Evolutionary conservation across 345 rosid genomes (phyloP), one percentile per base, ranked within the genome.

Genomic region (Lepidium africanum): DNA sequence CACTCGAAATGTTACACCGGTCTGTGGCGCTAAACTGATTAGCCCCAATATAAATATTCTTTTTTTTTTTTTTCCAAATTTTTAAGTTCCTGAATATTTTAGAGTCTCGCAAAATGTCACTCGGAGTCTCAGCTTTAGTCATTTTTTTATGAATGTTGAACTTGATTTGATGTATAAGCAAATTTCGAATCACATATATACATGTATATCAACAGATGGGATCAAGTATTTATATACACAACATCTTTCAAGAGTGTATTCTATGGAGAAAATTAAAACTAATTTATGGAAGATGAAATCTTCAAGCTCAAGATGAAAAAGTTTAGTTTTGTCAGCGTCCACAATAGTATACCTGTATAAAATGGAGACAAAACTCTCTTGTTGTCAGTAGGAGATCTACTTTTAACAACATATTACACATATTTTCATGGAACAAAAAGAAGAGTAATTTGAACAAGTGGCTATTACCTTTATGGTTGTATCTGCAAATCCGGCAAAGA

Each of bases 401-500:
- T 36, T 35, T 63, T 35, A 63, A 37, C 49, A 71, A 19, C 40
- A 52, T 6, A 30, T 30, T 30, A 30, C 33, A 30, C 6, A 30
- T 30, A 30, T 30, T 6, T 1, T 21, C 47, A 38, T 6, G 40
- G 45, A 21, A 6, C 13, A 33, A 4, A 8, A 7, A 8, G 15
- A 19, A 61, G 13, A 53, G 15, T 40, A 11, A 38, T 10, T n/a
- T 43, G 43, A 15, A 23, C 0, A 27, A 33, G 41, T n/a, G 35
- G 30, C 4, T 38, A 70, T 40, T 69, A 90, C 97, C 97, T 82
- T 90, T 43, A 90, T 25, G 21, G 71, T 77, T 67, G 75, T 81
- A 78, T 90, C 87, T 48, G 83, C 92, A 75, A 65, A 81, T 70
- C 94, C 98, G 2, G 78, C 90, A 77, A 84, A 88, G 72, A 93